These are phyloP conservation scores for Cicer judaicum DNA, from an alignment of 306 rosid genomes.

Conservation along the genomic window DNA sequence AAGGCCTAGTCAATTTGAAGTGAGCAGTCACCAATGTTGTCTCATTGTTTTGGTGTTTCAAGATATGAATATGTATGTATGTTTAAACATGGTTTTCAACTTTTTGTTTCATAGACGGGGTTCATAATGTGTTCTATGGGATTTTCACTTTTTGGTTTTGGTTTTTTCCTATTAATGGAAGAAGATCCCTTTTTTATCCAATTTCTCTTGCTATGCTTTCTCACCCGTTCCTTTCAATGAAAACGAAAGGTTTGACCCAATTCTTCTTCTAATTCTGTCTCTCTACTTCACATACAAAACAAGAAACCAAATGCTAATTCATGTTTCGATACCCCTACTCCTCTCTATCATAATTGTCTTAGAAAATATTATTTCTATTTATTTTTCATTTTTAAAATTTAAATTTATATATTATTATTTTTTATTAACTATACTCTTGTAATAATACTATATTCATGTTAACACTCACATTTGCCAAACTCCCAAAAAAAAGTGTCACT, in stretches of 20 bases:
- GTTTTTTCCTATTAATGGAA: slow-evolving; percentile 67
- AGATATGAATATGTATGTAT: neutral
- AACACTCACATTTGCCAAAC: too few relatives aligned
- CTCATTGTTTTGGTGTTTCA: slow-evolving; percentile 44
- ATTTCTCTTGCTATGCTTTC: slow-evolving; percentile 60
- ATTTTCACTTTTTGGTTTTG: slow-evolving; percentile 63
- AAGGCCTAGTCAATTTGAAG: neutral
- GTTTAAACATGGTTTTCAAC: neutral
- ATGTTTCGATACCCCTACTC: neutral
- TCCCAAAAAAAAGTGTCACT: too few relatives aligned
- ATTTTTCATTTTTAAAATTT: too few relatives aligned
- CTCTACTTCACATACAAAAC: neutral
- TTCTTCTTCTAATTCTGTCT: slow-evolving; percentile 17
- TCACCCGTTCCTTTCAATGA: slow-evolving; percentile 86
- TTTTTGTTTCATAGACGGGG: slow-evolving; percentile 40
- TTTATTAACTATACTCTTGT: too few relatives aligned
- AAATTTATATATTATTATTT: too few relatives aligned
- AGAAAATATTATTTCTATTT: too few relatives aligned
- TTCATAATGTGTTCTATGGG: slow-evolving; percentile 49
- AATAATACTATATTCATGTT: too few relatives aligned
- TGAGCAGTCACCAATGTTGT: slow-evolving; percentile 31
- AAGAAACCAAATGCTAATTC: neutral
- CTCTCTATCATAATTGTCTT: too few relatives aligned
- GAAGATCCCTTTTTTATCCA: slow-evolving; percentile 74
- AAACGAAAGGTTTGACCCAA: slow-evolving; percentile 78